Conservation (phyloP, 2,329 filamentous ascomycete species). For the Bipolaris victoriae region DNA sequence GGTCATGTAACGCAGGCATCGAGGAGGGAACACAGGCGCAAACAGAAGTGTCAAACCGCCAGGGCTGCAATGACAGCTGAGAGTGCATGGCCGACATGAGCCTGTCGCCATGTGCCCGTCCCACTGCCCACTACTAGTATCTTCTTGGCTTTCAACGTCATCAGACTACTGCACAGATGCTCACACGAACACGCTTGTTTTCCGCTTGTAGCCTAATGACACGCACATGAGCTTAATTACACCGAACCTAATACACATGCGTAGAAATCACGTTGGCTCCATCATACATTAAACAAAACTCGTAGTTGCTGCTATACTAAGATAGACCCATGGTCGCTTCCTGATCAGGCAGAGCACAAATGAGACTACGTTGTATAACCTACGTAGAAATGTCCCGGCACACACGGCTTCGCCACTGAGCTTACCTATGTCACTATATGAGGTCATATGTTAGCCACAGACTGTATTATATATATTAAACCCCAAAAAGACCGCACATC, state of each 20-base stretch:
- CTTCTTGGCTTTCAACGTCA: slow-evolving; percentile 31
- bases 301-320: slow-evolving; percentile 1
- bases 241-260: no score
- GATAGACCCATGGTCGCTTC: not conserved
- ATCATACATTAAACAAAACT: not conserved
- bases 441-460: slow-evolving; percentile 7
- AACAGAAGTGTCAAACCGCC: slow-evolving; percentile 10
- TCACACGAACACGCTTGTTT: not conserved
- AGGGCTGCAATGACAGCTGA: slow-evolving; percentile 7
- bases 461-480: slow-evolving; percentile 10
- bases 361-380: not conserved
- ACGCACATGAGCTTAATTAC: not conserved
- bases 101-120: slow-evolving; percentile 31
- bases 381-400: slow-evolving; percentile 4
- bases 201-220: not conserved
- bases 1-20: slow-evolving; percentile 10
- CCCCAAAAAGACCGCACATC: not conserved
- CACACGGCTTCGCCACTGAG: slow-evolving; percentile 3
- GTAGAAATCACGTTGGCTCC: not conserved
- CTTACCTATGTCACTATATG: slow-evolving; percentile 14
- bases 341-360: not conserved
- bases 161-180: slow-evolving; percentile 4
- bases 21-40: slow-evolving; percentile 2
- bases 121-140: slow-evolving; percentile 25
- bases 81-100: slow-evolving; percentile 22